Percentiles rank a stretch among this genome's conserved stretches.
Evolutionary conservation across 768 basidiomycete species (phyloP).

Genomic region (Kwoniella pini): DNA sequence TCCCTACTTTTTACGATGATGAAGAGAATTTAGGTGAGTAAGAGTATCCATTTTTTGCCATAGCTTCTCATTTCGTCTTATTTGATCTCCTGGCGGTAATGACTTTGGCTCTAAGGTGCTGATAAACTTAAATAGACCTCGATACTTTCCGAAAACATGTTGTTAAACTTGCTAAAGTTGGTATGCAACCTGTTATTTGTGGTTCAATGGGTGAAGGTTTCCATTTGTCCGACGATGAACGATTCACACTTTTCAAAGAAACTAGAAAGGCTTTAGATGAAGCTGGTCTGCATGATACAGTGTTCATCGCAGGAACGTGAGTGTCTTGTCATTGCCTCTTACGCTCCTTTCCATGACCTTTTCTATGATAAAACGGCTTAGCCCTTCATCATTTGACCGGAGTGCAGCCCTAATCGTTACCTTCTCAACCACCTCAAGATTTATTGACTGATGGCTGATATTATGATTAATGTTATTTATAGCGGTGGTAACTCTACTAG

Average conservation of each 20-base stretch:
- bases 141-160: constrained; percentile 70
- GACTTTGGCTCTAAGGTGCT: background rate
- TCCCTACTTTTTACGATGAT: constrained; percentile 79
- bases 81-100: background rate
- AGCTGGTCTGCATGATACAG: constrained; percentile 63
- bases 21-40: constrained; percentile 79
- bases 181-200: constrained; percentile 70
- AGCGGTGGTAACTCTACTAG: constrained; percentile 75
- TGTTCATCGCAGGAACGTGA: constrained; percentile 74
- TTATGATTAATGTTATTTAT: background rate
- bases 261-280: constrained; percentile 72
- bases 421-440: too few relatives aligned
- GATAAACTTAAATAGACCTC: constrained; percentile 60
- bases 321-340: constrained; percentile 10
- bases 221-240: constrained; percentile 70
- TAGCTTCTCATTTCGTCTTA: background rate
- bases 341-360: background rate
- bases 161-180: constrained; percentile 64
- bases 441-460: too few relatives aligned
- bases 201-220: constrained; percentile 86
- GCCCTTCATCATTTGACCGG: background rate
- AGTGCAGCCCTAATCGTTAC: too few relatives aligned
- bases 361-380: background rate
- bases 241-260: constrained; percentile 65
- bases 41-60: background rate